Evolutionary conservation across 2,329 filamentous ascomycete species (phyloP), one percentile per base, ranked within the genome.

Genomic region (Neoascochyta sp.): DNA sequence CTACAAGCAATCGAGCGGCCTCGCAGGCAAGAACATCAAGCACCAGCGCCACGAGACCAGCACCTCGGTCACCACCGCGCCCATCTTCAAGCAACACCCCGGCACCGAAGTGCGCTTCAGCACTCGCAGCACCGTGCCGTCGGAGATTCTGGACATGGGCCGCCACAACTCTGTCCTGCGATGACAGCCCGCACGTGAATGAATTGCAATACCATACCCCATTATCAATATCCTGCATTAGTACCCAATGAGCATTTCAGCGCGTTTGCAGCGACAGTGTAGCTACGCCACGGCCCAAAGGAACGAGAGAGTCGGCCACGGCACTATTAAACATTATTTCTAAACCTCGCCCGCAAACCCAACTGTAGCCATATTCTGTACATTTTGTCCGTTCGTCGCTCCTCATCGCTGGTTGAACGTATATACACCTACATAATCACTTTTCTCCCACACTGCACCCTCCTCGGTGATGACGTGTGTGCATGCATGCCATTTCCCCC

Each of bases 51-150:
- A 61, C 21, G 54, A 57, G 24, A 60, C 55, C 6, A 39, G 34
- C 9, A 50, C 47, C 1, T 56, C 56, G 1, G 41, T 55, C 11
- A 52, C 54, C n/a, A 60, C 57, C n/a, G 60, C 60, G n/a, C 60
- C 61, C 1, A 57, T 66, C 16, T 66, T 66, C 46, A 49, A 54
- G 25, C 52, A 54, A 17, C 63, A 66, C 23, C 63, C 63, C 3
- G 63, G 63, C 12, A 62, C 52, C 4, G 60, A 66, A 39, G 61
- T 66, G 4, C 35, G 57, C 29, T 62, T 66, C 38, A 63, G 57
- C 25, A 54, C 52, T 22, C 43, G 55, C 12, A 64, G 62, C 26
- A 44, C 48, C 3, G 60, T 66, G 5, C 60, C 63, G 5, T 60
- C 53, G 10, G 61, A 63, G 41, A 60, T 66, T 11, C 32, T 66